A percentile compares a stretch with the other conserved stretches of the same genome.
phyloP scores from a whole-genome alignment of 495 filamentous ascomycete species.

The Penicillium odoratum region DNA sequence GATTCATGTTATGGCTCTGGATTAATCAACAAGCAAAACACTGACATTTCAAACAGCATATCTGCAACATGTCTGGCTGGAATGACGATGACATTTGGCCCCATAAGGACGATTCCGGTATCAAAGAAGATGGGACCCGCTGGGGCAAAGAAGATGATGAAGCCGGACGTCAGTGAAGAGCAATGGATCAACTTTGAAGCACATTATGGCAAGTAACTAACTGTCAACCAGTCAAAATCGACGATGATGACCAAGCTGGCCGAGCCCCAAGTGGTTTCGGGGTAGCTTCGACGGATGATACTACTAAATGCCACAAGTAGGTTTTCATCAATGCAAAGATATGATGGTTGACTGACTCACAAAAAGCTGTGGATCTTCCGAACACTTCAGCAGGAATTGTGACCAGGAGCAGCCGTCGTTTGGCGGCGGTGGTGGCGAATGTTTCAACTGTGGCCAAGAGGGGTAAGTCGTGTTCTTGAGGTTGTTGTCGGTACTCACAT shows the following conservation, averaged over 20 bases:
- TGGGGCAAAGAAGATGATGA: not conserved
- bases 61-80: not conserved
- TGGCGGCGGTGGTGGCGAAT: not conserved
- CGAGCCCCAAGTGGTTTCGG: too few relatives aligned
- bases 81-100: not conserved
- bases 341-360: slow-evolving; percentile 8
- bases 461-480: slow-evolving; percentile 28
- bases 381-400: slow-evolving; percentile 62
- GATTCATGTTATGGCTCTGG: not conserved
- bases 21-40: not conserved
- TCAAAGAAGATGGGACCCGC: not conserved
- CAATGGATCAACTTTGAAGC: not conserved
- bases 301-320: slow-evolving; percentile 43
- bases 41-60: not conserved
- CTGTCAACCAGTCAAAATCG: not conserved
- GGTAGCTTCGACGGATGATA: too few relatives aligned
- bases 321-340: slow-evolving; percentile 12
- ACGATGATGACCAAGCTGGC: too few relatives aligned
- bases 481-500: not conserved
- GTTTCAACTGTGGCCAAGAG: slow-evolving; percentile 22
- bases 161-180: not conserved
- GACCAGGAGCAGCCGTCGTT: too few relatives aligned
- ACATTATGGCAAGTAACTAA: not conserved
- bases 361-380: slow-evolving; percentile 51
- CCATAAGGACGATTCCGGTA: not conserved